Percentiles rank a stretch among this genome's conserved stretches.
Conservation (phyloP, 1,284 basidiomycete genomes). For the Rhodotorula glutinis region DNA sequence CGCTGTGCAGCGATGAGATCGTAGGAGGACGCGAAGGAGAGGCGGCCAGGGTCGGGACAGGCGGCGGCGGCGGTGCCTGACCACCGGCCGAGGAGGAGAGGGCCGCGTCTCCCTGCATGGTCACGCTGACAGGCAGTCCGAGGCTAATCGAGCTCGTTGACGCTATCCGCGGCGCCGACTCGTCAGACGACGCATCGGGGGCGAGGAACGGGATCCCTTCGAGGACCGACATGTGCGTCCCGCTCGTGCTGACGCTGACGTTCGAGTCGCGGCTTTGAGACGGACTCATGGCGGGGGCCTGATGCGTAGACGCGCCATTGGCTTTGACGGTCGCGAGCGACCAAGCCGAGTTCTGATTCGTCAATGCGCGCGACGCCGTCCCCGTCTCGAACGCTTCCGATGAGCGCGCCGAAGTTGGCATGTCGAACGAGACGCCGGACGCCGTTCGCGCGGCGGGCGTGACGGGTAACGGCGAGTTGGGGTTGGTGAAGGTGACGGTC, state of each 20-base stretch:
- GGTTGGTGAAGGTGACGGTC: constrained; percentile 30
- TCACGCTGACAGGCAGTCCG: constrained; percentile 20
- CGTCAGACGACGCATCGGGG: not conserved
- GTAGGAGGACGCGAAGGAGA: not conserved
- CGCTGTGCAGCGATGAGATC: not conserved
- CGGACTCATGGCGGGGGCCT: not conserved
- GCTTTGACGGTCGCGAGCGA: constrained; percentile 1
- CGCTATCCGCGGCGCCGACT: not conserved
- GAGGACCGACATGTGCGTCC: constrained; percentile 27
- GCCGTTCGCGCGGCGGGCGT: not conserved
- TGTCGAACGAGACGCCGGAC: constrained; percentile 24
- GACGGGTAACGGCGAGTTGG: constrained; percentile 13
- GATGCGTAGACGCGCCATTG: not conserved
- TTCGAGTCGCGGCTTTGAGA: constrained; percentile 20
- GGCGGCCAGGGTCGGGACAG: not conserved
- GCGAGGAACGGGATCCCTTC: constrained; percentile 37
- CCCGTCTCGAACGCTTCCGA: constrained; percentile 21
- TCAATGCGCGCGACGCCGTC: constrained; percentile 1
- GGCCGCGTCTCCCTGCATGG: not conserved
- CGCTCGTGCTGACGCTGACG: constrained; percentile 9
- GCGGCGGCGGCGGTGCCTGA: too few relatives aligned
- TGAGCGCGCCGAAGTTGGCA: constrained; percentile 23
- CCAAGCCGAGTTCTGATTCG: constrained; percentile 8
- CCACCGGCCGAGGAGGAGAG: not conserved
- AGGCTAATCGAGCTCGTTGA: constrained; percentile 16